These are phyloP conservation scores for Albatrellus ellisii DNA, from an alignment of 768 basidiomycete genomes.

Conservation along the genomic window DNA sequence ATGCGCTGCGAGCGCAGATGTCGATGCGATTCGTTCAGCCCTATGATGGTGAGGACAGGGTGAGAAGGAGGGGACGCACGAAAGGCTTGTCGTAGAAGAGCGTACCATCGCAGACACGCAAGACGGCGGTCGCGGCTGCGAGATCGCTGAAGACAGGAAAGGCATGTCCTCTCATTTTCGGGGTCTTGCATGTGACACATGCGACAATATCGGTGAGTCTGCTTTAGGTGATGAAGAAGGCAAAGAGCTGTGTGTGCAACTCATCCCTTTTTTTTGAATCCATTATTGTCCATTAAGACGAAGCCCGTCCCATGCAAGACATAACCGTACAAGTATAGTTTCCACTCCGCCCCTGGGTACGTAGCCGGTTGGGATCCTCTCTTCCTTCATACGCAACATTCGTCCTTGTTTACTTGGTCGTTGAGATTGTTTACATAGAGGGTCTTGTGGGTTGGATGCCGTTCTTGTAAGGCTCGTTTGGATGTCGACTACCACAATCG, in stretches of 20 bases:
- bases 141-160: slow-evolving; percentile 94
- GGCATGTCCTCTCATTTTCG: slow-evolving; percentile 86
- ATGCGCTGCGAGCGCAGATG: slow-evolving; percentile 48
- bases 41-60: too few relatives aligned
- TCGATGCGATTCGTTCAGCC: slow-evolving; percentile 11
- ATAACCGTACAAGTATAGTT: too few relatives aligned
- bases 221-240: slow-evolving; percentile 88
- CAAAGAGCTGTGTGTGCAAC: slow-evolving; percentile 66
- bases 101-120: slow-evolving; percentile 90
- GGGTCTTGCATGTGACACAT: slow-evolving; percentile 41
- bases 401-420: slow-evolving; percentile 84
- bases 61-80: slow-evolving; percentile 33
- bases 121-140: slow-evolving; percentile 78
- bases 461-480: slow-evolving; percentile 95
- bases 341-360: too few relatives aligned
- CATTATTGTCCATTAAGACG: too few relatives aligned
- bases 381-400: too few relatives aligned
- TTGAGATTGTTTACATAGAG: slow-evolving; percentile 92
- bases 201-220: slow-evolving; percentile 89
- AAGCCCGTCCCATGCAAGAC: too few relatives aligned
- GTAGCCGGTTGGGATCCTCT: too few relatives aligned
- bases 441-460: slow-evolving; percentile 89
- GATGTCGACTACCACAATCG: slow-evolving; percentile 64
- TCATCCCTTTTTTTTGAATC: too few relatives aligned
- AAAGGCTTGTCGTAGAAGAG: slow-evolving; percentile 85